Conservation (phyloP, 2,329 filamentous ascomycete species). For the Colletotrichum plurivorum region DNA sequence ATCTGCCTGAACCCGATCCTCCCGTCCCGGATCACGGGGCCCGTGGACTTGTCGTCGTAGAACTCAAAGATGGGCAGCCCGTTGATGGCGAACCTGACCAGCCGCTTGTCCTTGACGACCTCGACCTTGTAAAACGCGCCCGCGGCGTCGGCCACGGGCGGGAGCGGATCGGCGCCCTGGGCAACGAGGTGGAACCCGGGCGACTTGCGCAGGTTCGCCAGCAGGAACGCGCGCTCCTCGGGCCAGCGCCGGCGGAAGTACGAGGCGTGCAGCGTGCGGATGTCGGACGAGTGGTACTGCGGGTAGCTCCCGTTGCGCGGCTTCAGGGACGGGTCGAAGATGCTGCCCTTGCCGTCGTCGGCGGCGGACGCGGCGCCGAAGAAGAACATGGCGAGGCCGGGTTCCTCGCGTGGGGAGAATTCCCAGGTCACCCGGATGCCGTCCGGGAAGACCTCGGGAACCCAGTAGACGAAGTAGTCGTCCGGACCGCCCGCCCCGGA, state of each 20-base stretch:
- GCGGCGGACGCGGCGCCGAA: slow-evolving; percentile 48
- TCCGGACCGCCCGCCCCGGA: slow-evolving; percentile 43
- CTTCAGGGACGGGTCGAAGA: slow-evolving; percentile 46
- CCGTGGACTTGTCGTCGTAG: slow-evolving; percentile 47
- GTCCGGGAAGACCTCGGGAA: slow-evolving; percentile 49
- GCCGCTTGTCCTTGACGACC: slow-evolving; percentile 48
- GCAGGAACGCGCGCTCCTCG: slow-evolving; percentile 48
- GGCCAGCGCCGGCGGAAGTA: slow-evolving; percentile 45
- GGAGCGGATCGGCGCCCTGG: slow-evolving; percentile 48
- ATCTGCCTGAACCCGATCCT: slow-evolving; percentile 50
- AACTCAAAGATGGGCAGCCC: slow-evolving; percentile 47
- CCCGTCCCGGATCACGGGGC: slow-evolving; percentile 44
- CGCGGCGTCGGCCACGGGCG: slow-evolving; percentile 46
- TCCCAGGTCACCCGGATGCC: slow-evolving; percentile 51
- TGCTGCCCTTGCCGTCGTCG: slow-evolving; percentile 43
- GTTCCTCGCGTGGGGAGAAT: slow-evolving; percentile 48
- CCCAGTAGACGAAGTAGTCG: slow-evolving; percentile 51
- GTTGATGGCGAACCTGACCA: slow-evolving; percentile 48
- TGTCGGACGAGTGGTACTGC: slow-evolving; percentile 44
- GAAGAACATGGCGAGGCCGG: slow-evolving; percentile 52
- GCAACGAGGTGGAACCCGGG: slow-evolving; percentile 48
- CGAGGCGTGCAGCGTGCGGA: slow-evolving; percentile 42
- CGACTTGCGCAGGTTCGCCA: slow-evolving; percentile 49
- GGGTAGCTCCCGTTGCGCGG: slow-evolving; percentile 46
- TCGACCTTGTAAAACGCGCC: slow-evolving; percentile 49